Evolutionary conservation across 106 monocot species (phyloP), one percentile per base, ranked within the genome.

Genomic region (Apostasia ramifera): DNA sequence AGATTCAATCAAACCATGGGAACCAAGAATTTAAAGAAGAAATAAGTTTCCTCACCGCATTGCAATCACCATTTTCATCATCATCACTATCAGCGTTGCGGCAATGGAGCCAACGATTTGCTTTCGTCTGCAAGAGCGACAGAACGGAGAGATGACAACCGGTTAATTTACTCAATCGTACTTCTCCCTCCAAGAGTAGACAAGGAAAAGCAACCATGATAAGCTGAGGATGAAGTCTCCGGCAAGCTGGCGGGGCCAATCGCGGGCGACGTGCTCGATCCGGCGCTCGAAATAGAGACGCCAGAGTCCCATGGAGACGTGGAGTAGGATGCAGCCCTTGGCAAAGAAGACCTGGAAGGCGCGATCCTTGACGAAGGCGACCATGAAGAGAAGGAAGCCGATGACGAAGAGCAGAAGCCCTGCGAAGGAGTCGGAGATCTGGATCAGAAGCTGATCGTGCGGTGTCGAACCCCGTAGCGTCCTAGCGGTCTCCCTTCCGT

Each of bases 301-400:
- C 94, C 94, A 94, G 11, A 94, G 71, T 7, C 78, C 94, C 81
- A 89, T 82, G 59, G 84, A 69, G 41, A 69, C 76, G 49, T 94
- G 94, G 69, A 94, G 84, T 40, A 94, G 69, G 57, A 85, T 71
- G 62, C 94, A 94, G 4, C 94, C 94, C 64, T 90, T 94, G 51
- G 94, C 90, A 76, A 94, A 94, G 73, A 94, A 94, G 40, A 75
- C 63, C 84, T 94, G 94, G 62, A 94, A 94, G 12, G 90, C 94
- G 3, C 78, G 73, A 70, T 94, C 94, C 54, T 57, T 71, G 56
- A 94, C 94, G 72, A 94, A 94, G 56, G 86, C 70, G 8, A 94
- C 94, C 94, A 94, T 94, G 94, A 94, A 94, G 71, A 94, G 84
- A 39, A 94, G 76, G 66, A 81, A 70, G n/a, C 94, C 94, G 52